Evolutionary conservation across 768 basidiomycete species (phyloP).

Genomic region (Gloeostereum incarnatum): DNA sequence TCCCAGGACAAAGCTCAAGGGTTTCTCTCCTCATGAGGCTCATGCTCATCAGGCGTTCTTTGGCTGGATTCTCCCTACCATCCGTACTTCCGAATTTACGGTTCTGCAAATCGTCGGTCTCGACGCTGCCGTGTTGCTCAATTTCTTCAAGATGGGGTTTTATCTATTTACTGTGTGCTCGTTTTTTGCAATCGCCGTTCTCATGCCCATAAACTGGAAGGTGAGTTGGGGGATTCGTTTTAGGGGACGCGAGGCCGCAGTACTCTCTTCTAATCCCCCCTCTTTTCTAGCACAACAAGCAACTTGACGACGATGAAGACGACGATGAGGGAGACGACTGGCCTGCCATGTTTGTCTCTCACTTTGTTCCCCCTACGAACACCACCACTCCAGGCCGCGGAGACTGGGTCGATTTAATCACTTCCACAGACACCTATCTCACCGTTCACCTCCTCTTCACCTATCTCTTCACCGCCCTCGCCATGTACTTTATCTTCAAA

Average conservation of each 20-base stretch:
- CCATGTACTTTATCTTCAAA: slow-evolving; percentile 78
- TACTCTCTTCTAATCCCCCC: neutral
- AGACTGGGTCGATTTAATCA: slow-evolving; percentile 85
- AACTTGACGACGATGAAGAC: slow-evolving; percentile 47
- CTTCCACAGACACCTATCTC: slow-evolving; percentile 83
- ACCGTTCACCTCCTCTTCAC: slow-evolving; percentile 89
- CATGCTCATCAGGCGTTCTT: slow-evolving; percentile 84
- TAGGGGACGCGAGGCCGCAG: neutral
- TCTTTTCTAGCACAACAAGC: slow-evolving; percentile 55
- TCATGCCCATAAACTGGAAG: slow-evolving; percentile 94
- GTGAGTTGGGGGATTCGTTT: slow-evolving; percentile 31
- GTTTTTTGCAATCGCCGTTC: slow-evolving; percentile 67
- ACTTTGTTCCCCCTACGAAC: slow-evolving; percentile 17
- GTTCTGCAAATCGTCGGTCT: slow-evolving; percentile 94
- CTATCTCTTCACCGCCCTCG: slow-evolving; percentile 83
- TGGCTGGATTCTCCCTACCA: slow-evolving; percentile 93
- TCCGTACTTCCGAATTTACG: slow-evolving; percentile 84
- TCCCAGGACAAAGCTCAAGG: slow-evolving; percentile 90
- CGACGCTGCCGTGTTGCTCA: slow-evolving; percentile 92
- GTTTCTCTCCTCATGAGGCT: slow-evolving; percentile 94
- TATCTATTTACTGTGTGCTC: slow-evolving; percentile 85
- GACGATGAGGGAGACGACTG: slow-evolving; percentile 34
- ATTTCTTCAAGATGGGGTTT: slow-evolving; percentile 94
- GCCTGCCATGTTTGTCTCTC: slow-evolving; percentile 24
- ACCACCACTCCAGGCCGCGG: slow-evolving; percentile 24